These are phyloP conservation scores for Vachellia collinsii DNA, from an alignment of 306 rosid species.

Conservation along the genomic window DNA sequence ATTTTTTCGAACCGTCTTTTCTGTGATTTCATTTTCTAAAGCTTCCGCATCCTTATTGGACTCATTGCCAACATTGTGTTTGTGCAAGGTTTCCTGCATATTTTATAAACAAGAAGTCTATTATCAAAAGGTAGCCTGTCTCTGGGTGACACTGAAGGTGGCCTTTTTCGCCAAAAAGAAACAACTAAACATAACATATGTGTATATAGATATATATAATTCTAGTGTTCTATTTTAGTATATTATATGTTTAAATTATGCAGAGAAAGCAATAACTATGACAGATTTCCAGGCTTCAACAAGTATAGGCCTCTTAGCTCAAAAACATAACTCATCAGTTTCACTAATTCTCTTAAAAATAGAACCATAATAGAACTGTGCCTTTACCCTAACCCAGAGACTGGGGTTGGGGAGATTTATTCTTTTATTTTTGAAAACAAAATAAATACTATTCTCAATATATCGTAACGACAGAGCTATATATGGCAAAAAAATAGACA, in stretches of 20 bases:
- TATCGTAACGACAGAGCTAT: too few relatives aligned
- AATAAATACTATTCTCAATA: too few relatives aligned
- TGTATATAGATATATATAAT: neutral
- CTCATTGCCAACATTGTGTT: constrained; percentile 37
- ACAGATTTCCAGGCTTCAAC: too few relatives aligned
- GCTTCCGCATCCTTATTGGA: constrained; percentile 44
- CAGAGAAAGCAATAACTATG: too few relatives aligned
- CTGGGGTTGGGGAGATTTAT: too few relatives aligned
- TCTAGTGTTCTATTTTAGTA: neutral
- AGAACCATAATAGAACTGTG: neutral
- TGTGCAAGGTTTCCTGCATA: constrained; percentile 90
- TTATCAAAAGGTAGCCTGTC: neutral
- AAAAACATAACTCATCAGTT: neutral
- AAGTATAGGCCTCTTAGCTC: too few relatives aligned
- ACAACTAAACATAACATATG: neutral
- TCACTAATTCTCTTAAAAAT: neutral
- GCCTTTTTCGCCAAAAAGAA: neutral
- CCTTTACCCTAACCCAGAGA: too few relatives aligned
- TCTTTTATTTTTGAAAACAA: too few relatives aligned
- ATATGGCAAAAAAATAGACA: too few relatives aligned
- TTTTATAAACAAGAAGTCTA: constrained; percentile 14
- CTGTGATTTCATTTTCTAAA: constrained; percentile 56
- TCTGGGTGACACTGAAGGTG: neutral
- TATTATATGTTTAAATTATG: neutral
- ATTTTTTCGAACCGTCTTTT: constrained; percentile 31